phyloP scores from a whole-genome alignment of 257 asterid species.

The Penstemon davidsonii region DNA sequence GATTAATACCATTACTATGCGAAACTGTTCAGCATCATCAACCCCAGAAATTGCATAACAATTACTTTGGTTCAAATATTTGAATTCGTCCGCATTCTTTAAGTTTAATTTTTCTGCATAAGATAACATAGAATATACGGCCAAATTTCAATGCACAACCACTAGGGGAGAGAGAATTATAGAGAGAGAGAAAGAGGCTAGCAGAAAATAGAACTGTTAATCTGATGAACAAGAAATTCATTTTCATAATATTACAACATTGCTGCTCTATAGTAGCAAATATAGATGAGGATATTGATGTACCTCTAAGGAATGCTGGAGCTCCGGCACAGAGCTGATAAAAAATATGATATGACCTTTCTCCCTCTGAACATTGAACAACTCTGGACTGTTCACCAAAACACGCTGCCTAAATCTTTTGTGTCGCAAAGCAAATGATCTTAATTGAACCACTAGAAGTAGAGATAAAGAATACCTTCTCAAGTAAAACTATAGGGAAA shows the following conservation, averaged over 20 bases:
- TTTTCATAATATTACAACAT: conserved; percentile 11
- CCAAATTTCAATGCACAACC: conserved; percentile 8
- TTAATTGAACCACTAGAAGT: conserved; percentile 23
- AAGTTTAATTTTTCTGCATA: conserved; percentile 72
- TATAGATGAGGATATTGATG: conserved; percentile 12
- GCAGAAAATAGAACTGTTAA: background rate
- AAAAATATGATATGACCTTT: conserved; percentile 97
- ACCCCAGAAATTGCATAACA: conserved; percentile 80
- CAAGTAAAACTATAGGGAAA: conserved; percentile 75
- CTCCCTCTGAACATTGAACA: conserved; percentile 91
- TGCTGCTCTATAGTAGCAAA: conserved; percentile 7
- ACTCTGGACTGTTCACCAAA: conserved; percentile 84
- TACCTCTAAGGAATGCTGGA: conserved; percentile 84
- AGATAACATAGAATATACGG: conserved; percentile 23
- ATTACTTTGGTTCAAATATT: conserved; percentile 80
- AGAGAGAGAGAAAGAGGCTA: background rate
- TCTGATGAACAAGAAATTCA: conserved; percentile 15
- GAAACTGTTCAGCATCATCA: conserved; percentile 94
- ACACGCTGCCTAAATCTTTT: conserved; percentile 31
- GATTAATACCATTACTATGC: conserved; percentile 60
- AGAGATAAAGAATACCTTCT: conserved; percentile 67
- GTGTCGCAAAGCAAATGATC: conserved; percentile 25
- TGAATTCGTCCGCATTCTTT: conserved; percentile 71
- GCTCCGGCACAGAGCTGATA: conserved; percentile 99
- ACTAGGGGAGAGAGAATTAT: background rate